Evolutionary conservation across 2,329 filamentous ascomycete species (phyloP), one percentile per base, ranked within the genome.

Genomic region (Microdochium nivale): DNA sequence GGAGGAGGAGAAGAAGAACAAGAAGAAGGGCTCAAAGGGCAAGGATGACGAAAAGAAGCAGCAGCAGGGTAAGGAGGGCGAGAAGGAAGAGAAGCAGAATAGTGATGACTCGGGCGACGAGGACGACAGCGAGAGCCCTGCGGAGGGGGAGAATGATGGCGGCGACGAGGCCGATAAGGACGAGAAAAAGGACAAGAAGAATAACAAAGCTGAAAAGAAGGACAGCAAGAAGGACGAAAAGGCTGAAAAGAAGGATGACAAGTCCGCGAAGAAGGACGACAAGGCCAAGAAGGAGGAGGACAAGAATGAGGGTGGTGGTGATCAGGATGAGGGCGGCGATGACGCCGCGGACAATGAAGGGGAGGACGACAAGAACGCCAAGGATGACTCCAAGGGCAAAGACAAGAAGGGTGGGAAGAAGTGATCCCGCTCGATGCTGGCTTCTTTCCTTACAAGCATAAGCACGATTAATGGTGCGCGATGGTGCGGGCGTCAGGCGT

Each of bases 51-150:
- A 64, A 19, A 54, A 63, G 55, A 60, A 68, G 46, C 63, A 63
- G 55, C 59, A 68, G 46, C 63, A 65, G 49, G 66, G 72, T 44
- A 59, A 62, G 13, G 61, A 68, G 37, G 62, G 70, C 48, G 60
- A 62, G 54, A 51, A 59, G n/a, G 60, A 62, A 50, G 53, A 67
- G 32, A 59, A 66, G 51, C 61, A 68, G 54, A 60, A 68, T 49
- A 63, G 62, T 16, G 56, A 53, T 13, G 58, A 60, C 25, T 58
- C 60, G 55, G 58, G 13, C 14, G n/a, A 19, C 13, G 40, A 44
- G 16, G 19, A 21, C 3, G 16, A 16, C 19, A 23, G 19, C 19
- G 40, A 44, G 3, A 19, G 23, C 9, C 23, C 40, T 11, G 40
- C 50, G 14, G 51, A 53, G 14, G 48, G 53, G 16, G 51, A 52